A percentile compares a stretch with the other conserved stretches of the same genome.
phyloP scores from a whole-genome alignment of 225 moss, liverwort and hornwort species.

The Antitrichia curtipendula region DNA sequence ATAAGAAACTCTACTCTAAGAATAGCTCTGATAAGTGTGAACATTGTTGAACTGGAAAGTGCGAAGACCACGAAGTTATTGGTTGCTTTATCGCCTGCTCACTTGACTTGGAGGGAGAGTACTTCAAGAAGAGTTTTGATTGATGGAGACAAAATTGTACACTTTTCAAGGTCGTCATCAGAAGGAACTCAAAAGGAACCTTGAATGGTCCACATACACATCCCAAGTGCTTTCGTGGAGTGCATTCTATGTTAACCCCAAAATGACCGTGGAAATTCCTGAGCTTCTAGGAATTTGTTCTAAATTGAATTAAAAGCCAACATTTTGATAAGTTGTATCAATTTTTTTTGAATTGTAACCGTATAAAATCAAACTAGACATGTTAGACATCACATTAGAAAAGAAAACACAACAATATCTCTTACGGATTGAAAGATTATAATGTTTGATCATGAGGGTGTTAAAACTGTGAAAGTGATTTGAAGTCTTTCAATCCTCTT shows the following conservation, averaged over 20 bases:
- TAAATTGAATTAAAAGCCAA: too few relatives aligned
- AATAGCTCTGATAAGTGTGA: background rate
- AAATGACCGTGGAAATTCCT: too few relatives aligned
- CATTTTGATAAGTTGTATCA: too few relatives aligned
- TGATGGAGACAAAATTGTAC: constrained; percentile 20
- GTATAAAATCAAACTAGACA: too few relatives aligned
- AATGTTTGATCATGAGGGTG: too few relatives aligned
- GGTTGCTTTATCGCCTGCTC: background rate
- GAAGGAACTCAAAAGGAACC: background rate
- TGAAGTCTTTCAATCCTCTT: too few relatives aligned
- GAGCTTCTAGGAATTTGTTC: too few relatives aligned
- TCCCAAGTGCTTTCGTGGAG: background rate
- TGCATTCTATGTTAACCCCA: background rate
- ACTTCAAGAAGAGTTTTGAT: background rate
- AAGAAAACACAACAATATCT: too few relatives aligned
- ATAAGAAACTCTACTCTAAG: background rate
- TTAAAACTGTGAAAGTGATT: too few relatives aligned
- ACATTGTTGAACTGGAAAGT: background rate
- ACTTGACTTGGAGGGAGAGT: background rate
- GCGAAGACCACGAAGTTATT: background rate
- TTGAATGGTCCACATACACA: background rate
- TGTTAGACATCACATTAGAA: too few relatives aligned
- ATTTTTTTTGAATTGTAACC: too few relatives aligned
- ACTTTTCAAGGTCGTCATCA: background rate
- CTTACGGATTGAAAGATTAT: too few relatives aligned